Conservation (phyloP, 2,329 filamentous ascomycete genomes). For the Lecanicillium sp. region DNA sequence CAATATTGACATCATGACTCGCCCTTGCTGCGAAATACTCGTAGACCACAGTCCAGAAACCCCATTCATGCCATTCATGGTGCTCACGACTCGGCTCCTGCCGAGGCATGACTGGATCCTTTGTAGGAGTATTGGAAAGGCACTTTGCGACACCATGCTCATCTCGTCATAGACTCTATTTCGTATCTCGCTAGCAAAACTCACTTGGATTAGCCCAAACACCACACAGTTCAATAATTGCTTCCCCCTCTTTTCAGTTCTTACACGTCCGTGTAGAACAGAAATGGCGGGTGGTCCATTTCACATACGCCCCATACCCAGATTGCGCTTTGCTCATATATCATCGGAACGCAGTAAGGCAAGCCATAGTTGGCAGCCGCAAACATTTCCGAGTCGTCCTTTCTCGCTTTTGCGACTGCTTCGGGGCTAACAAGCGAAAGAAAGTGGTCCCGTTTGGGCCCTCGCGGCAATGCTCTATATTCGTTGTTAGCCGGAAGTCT, state of each 20-base stretch:
- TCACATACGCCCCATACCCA: constrained; percentile 29
- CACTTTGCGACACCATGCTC: too few species aligned
- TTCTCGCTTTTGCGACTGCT: constrained; percentile 38
- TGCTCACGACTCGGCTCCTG: too few species aligned
- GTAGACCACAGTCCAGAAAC: too few species aligned
- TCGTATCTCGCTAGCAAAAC: too few species aligned
- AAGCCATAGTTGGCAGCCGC: constrained; percentile 28
- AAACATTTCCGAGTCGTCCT: constrained; percentile 23
- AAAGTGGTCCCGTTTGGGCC: constrained; percentile 41
- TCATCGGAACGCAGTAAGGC: constrained; percentile 23
- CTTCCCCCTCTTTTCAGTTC: not conserved
- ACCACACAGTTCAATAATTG: too few species aligned
- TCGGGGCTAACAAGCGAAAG: constrained; percentile 49
- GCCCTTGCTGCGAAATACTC: too few species aligned
- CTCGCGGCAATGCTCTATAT: constrained; percentile 22
- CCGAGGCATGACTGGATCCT: too few species aligned
- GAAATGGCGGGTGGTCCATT: constrained; percentile 23
- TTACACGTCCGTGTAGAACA: constrained; percentile 29
- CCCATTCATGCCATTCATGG: too few species aligned
- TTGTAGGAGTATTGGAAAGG: too few species aligned
- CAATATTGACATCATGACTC: too few species aligned
- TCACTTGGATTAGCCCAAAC: too few species aligned
- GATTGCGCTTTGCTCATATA: constrained; percentile 27
- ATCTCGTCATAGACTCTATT: too few species aligned
- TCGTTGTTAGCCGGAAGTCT: not conserved